Conservation (phyloP, 2,329 filamentous ascomycete genomes). For the Pyrenophora teres region DNA sequence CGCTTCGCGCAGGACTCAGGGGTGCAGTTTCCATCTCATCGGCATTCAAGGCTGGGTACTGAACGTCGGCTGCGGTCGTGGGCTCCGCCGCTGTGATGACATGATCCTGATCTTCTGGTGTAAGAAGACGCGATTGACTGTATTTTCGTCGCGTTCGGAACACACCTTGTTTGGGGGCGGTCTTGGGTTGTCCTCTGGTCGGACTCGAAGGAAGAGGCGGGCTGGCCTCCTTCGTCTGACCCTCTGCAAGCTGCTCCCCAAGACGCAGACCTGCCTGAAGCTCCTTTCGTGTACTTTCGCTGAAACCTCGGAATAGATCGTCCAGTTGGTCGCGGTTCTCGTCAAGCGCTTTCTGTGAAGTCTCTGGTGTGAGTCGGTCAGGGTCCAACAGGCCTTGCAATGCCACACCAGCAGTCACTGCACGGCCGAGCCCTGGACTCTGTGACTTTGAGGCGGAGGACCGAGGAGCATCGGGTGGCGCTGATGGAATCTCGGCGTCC, state of each 20-base stretch:
- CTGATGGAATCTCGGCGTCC: constrained; percentile 33
- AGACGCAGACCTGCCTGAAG: constrained; percentile 46
- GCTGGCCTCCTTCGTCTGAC: constrained; percentile 19
- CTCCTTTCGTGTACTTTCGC: constrained; percentile 46
- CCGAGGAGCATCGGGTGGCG: constrained; percentile 37
- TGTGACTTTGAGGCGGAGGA: constrained; percentile 27
- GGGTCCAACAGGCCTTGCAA: constrained; percentile 46
- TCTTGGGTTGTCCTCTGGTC: constrained; percentile 16
- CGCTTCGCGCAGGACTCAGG: constrained; percentile 38
- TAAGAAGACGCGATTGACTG: constrained; percentile 38
- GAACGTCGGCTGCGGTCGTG: constrained; percentile 21
- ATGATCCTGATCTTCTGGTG: constrained; percentile 43
- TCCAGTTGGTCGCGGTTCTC: constrained; percentile 37
- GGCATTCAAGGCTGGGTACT: constrained; percentile 31
- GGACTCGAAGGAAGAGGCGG: constrained; percentile 24
- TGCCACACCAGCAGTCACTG: constrained; percentile 46
- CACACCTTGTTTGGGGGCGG: constrained; percentile 23
- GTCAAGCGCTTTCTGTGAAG: constrained; percentile 26
- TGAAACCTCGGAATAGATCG: constrained; percentile 48
- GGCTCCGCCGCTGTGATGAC: constrained; percentile 16
- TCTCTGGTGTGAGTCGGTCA: constrained; percentile 33
- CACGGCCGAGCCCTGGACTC: constrained; percentile 41
- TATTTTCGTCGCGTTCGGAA: constrained; percentile 32
- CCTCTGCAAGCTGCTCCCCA: constrained; percentile 46
- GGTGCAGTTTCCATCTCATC: constrained; percentile 27